Evolutionary conservation across 352 stramenopile species (phyloP).

Genomic region (Phytophthora pistaciae): DNA sequence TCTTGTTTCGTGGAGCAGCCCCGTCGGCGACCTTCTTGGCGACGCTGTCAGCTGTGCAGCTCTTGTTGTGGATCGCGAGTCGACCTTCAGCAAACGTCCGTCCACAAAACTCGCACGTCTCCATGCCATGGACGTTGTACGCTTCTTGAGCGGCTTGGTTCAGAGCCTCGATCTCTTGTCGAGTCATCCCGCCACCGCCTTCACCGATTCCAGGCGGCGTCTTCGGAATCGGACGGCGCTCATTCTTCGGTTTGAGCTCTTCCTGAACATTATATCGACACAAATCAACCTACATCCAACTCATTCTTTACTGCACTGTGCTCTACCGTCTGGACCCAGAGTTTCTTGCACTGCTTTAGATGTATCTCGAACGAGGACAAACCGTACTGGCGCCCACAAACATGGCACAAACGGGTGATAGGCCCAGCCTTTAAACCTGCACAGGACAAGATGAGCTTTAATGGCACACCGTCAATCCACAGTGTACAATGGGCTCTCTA

Average conservation of each 20-base stretch:
- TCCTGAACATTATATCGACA: constrained; percentile 43
- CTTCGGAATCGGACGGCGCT: constrained; percentile 72
- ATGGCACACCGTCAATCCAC: neutral
- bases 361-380: constrained; percentile 88
- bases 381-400: constrained; percentile 82
- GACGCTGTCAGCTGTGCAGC: constrained; percentile 54
- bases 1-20: constrained; percentile 61
- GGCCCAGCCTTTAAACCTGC: constrained; percentile 56
- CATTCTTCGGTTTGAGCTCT: constrained; percentile 69
- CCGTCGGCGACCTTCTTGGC: constrained; percentile 62
- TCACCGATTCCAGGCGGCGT: constrained; percentile 61
- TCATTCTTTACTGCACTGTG: no score
- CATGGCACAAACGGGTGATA: constrained; percentile 81
- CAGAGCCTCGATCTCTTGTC: constrained; percentile 73
- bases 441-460: neutral
- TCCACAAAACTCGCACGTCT: constrained; percentile 80
- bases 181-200: constrained; percentile 42
- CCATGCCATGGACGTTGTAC: constrained; percentile 82
- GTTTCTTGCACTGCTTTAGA: constrained; percentile 87
- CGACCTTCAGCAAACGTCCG: constrained; percentile 80
- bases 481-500: neutral
- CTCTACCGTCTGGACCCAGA: constrained; percentile 71
- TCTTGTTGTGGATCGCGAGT: constrained; percentile 75
- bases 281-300: neutral
- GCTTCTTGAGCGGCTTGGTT: constrained; percentile 72